Evolutionary conservation across 768 basidiomycete genomes (phyloP), one percentile per base, ranked within the genome.

Genomic region (Lactarius pseudohatsudake): DNA sequence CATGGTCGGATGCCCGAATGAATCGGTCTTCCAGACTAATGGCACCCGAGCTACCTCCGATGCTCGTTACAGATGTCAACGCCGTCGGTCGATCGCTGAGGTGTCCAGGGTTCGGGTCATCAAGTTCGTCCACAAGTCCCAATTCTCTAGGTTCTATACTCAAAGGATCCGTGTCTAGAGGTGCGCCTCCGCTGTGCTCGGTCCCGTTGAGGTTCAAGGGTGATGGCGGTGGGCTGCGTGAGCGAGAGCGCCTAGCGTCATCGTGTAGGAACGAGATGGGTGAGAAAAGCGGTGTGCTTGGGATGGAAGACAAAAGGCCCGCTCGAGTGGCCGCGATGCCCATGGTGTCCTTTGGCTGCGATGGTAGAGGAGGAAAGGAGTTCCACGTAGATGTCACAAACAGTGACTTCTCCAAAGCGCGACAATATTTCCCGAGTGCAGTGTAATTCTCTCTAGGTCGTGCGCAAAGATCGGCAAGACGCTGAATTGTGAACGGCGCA

Each of bases 401-500:
- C 26, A 93, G 79, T 15, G 89, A 81, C 73, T 89, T 90, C 72
- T 94, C 91, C 15, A 96, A 79, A 2, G 94, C 94, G 2, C 94
- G 90, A 45, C 94, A 83, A 74, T 94, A 96, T 77, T 96, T 96
- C 54, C 93, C 91, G 18, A 92, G 78, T 34, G 85, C 83, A 55
- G 81, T 86, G 82, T 96, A 95, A 70, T 92, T 84, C 56, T 82
- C 79, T 69, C 80, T 81, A 5, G 93, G 92, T 50, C 82, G 76
- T 15, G 90, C 70, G 69, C 88, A 86, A 30, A 96, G 86, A 73
- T 96, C 94, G 74, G 91, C 92, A 15, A 95, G 79, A 54, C 94
- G 87, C 76, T 96, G 94, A 62, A 96, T 90, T 10, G 94, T 95
- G 75, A 96, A 96, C 2, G 94, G 94, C 0, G 90, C 83, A 59